Conservation (phyloP, 495 filamentous ascomycete genomes). For the Achaetomiella virescens region DNA sequence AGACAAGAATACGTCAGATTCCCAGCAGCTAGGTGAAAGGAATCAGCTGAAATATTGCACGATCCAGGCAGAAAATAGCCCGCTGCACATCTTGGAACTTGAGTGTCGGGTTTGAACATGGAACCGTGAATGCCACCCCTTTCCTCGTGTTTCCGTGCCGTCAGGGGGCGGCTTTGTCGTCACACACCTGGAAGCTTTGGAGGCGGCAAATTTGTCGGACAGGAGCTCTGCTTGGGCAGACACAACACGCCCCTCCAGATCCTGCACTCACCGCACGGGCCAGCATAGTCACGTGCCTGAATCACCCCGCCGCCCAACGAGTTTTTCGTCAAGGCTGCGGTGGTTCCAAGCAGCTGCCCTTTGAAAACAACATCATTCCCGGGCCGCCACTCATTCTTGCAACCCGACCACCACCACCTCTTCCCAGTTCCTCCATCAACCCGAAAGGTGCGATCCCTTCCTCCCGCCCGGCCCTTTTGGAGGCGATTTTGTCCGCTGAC, state of each 20-base stretch:
- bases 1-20: too few relatives aligned
- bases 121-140: too few relatives aligned
- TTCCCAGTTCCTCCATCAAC: constrained; percentile 13
- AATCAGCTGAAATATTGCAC: too few relatives aligned
- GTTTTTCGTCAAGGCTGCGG: constrained; percentile 35
- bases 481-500: constrained; percentile 4
- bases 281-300: constrained; percentile 26
- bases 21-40: too few relatives aligned
- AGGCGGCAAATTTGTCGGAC: too few relatives aligned
- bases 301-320: constrained; percentile 35
- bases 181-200: too few relatives aligned
- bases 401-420: constrained; percentile 22
- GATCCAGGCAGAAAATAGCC: too few relatives aligned
- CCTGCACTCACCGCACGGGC: constrained; percentile 18
- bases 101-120: too few relatives aligned
- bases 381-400: constrained; percentile 27
- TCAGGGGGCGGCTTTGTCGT: too few relatives aligned
- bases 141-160: too few relatives aligned
- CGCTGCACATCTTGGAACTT: too few relatives aligned
- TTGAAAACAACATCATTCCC: constrained; percentile 29
- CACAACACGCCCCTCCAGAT: background rate
- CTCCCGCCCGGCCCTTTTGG: background rate
- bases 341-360: constrained; percentile 23
- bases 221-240: too few relatives aligned
- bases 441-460: constrained; percentile 22